These are phyloP conservation scores for Leccinum subrobustum DNA, from an alignment of 1,284 basidiomycete species.

Conservation along the genomic window DNA sequence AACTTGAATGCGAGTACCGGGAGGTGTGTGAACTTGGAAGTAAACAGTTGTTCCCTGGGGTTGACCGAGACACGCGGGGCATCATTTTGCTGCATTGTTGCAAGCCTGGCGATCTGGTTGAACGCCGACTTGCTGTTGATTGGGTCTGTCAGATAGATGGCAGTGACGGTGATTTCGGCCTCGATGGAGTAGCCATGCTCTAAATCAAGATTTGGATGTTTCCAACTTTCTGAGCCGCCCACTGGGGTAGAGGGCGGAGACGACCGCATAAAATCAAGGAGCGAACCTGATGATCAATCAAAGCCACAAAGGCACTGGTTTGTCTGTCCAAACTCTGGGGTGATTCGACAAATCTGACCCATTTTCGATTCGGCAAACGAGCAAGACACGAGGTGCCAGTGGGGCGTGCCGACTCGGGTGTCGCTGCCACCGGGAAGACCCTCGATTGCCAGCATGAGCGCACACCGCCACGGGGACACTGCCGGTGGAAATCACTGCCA, in stretches of 20 bases:
- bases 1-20: neutral
- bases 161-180: neutral
- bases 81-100: neutral
- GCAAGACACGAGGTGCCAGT: neutral
- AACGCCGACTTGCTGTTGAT: neutral
- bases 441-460: neutral
- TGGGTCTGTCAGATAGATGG: neutral
- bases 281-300: neutral
- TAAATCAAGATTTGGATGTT: neutral
- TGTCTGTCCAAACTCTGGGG: neutral
- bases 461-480: constrained; percentile 14
- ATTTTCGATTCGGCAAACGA: neutral
- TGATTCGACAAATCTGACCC: neutral
- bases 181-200: neutral
- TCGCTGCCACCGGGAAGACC: neutral
- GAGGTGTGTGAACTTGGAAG: neutral
- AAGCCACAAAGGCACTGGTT: neutral
- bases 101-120: neutral
- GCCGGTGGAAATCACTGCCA: constrained; percentile 14
- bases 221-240: neutral
- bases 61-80: neutral
- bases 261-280: neutral
- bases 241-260: neutral
- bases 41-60: neutral
- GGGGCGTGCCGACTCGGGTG: neutral